Conservation (phyloP, 192 early-diverging fungal species). For the Mortierella hygrophila region DNA sequence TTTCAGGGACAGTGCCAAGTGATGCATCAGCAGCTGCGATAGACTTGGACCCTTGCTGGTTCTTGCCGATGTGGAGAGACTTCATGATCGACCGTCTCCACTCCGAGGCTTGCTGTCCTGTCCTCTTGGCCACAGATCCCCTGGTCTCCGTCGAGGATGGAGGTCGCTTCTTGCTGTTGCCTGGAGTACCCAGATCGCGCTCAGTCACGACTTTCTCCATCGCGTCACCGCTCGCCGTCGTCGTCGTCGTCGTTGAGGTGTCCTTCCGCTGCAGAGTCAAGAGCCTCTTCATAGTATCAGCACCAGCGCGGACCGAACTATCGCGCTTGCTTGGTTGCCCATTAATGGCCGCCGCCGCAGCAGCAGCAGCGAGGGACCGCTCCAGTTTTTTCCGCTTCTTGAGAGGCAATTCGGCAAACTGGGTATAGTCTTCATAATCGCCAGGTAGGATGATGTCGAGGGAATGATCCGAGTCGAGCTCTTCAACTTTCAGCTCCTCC, state of each 20-base stretch:
- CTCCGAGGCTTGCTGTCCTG: slow-evolving; percentile 1
- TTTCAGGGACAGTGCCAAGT: neutral
- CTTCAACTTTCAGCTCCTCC: slow-evolving; percentile 21
- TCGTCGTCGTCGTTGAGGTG: neutral
- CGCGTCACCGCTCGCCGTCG: neutral
- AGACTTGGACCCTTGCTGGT: neutral
- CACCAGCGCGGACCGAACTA: slow-evolving; percentile 20
- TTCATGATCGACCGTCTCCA: slow-evolving; percentile 42
- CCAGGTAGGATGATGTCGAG: slow-evolving; percentile 37
- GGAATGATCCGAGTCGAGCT: slow-evolving; percentile 35
- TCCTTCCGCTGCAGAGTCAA: slow-evolving; percentile 11
- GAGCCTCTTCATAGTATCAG: slow-evolving; percentile 42
- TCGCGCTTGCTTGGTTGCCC: slow-evolving; percentile 16
- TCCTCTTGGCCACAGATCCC: slow-evolving; percentile 1
- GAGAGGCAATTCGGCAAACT: slow-evolving; percentile 43
- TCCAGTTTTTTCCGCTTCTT: slow-evolving; percentile 48
- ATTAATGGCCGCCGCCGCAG: neutral
- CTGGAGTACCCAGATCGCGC: neutral
- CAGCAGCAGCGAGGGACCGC: slow-evolving; percentile 19
- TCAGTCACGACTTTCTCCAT: neutral
- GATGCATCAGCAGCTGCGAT: neutral
- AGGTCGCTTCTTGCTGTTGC: slow-evolving; percentile 38
- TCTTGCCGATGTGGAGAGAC: slow-evolving; percentile 39
- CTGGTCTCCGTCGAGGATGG: slow-evolving; percentile 1
- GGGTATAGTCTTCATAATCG: slow-evolving; percentile 49